A percentile compares a stretch with the other conserved stretches of the same genome.
phyloP scores from a whole-genome alignment of 2,329 filamentous ascomycete species.

The Rutstroemia sp. region DNA sequence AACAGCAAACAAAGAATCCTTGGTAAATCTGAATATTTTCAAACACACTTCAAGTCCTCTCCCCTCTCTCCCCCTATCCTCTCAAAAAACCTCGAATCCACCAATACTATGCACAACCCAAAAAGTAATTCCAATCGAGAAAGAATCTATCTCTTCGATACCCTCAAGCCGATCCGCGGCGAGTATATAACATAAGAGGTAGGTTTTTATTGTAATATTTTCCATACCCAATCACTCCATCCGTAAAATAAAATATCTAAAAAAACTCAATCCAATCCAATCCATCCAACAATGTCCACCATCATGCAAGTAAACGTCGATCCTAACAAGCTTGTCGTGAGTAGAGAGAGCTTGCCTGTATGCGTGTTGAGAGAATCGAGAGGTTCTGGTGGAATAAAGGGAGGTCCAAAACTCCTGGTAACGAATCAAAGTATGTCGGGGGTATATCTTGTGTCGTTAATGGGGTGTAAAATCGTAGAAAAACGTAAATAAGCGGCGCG shows the following conservation, averaged over 20 bases:
- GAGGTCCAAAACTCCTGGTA: conserved; percentile 4
- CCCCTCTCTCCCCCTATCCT: no score
- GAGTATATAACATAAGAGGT: conserved; percentile 1
- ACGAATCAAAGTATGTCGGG: conserved; percentile 8
- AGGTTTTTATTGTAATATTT: background rate
- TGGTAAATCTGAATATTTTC: no score
- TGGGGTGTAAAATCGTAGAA: conserved; percentile 4
- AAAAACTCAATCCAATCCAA: background rate
- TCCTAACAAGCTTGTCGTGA: background rate
- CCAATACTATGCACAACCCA: background rate
- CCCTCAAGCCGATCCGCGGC: conserved; percentile 9
- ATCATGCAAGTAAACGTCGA: background rate
- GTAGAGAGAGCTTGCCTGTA: background rate
- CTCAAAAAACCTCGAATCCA: no score
- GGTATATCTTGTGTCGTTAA: conserved; percentile 2
- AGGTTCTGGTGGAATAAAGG: background rate
- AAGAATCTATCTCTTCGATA: background rate
- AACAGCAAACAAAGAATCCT: no score
- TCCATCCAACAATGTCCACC: background rate
- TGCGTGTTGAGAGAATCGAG: background rate
- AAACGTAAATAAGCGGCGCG: background rate
- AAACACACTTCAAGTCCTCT: no score
- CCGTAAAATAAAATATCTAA: background rate
- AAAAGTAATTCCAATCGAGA: background rate
- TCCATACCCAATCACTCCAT: background rate